Evolutionary conservation across 495 filamentous ascomycete species (phyloP).

Genomic region (Pseudomonodictys pantanalensis): DNA sequence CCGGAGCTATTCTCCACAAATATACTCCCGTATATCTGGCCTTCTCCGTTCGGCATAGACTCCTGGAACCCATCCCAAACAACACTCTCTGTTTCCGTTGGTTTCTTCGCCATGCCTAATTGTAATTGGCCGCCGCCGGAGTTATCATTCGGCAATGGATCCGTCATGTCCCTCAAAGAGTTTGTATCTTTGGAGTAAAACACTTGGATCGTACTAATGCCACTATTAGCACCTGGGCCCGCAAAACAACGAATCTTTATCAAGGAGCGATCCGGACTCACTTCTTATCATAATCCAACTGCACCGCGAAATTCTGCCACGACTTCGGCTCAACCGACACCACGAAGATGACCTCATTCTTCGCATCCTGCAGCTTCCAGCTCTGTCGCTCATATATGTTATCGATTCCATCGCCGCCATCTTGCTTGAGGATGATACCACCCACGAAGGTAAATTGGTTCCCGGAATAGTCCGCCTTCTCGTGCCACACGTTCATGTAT

Average conservation of each 20-base stretch:
- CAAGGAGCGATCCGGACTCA: background rate
- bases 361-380: conserved; percentile 16
- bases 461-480: conserved; percentile 17
- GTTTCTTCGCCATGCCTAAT: conserved; percentile 30
- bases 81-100: conserved; percentile 28
- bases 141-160: conserved; percentile 15
- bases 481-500: conserved; percentile 34
- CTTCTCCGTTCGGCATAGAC: background rate
- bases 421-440: conserved; percentile 10
- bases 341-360: conserved; percentile 15
- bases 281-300: conserved; percentile 24
- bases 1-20: conserved; percentile 24
- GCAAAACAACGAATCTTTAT: too few species aligned
- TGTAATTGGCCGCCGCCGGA: conserved; percentile 25
- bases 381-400: conserved; percentile 2
- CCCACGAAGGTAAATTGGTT: conserved; percentile 22
- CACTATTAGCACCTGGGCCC: background rate
- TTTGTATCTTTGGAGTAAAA: conserved; percentile 21
- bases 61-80: conserved; percentile 32
- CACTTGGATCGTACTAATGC: conserved; percentile 20
- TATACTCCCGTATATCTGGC: conserved; percentile 25
- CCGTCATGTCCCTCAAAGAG: conserved; percentile 8
- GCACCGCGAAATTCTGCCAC: conserved; percentile 29
- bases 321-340: background rate
- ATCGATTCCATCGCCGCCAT: conserved; percentile 16